Percentiles rank a stretch among this genome's conserved stretches.
Evolutionary conservation across 495 filamentous ascomycete genomes (phyloP).

Genomic region (Tuber umbilicatum): DNA sequence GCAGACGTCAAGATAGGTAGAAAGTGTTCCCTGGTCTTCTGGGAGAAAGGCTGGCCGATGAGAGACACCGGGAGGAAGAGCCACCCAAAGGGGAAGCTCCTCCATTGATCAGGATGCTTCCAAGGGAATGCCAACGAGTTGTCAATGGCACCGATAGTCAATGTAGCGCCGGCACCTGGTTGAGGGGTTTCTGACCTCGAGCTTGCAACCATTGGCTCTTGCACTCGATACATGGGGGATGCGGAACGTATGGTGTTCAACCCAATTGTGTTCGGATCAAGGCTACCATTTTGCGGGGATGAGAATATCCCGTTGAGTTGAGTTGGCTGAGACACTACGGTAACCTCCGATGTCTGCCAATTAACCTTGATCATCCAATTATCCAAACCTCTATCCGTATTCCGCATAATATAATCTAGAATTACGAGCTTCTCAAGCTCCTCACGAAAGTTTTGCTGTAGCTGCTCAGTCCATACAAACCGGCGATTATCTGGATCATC

Average conservation of each 20-base stretch:
- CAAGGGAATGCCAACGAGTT: conserved; percentile 98
- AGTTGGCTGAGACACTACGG: conserved; percentile 75
- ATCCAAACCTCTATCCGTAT: conserved; percentile 92
- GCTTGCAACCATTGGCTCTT: conserved; percentile 73
- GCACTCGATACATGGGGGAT: conserved; percentile 64
- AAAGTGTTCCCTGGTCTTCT: conserved; percentile 87
- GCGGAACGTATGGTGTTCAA: conserved; percentile 44
- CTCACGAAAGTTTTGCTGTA: conserved; percentile 90
- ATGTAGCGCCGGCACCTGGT: conserved; percentile 51
- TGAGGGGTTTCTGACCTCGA: conserved; percentile 55
- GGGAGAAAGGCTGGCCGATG: conserved; percentile 91
- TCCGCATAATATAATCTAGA: conserved; percentile 98
- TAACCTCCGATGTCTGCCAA: conserved; percentile 70
- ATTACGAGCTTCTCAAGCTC: conserved; percentile 97
- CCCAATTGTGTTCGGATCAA: conserved; percentile 42
- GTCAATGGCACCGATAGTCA: conserved; percentile 87
- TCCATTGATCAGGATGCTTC: conserved; percentile 94
- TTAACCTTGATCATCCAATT: conserved; percentile 99
- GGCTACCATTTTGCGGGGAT: conserved; percentile 50
- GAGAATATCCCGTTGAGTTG: conserved; percentile 56
- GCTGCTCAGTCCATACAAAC: conserved; percentile 79
- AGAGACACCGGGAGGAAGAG: conserved; percentile 93
- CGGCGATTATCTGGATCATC: conserved; percentile 49
- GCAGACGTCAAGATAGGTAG: conserved; percentile 87
- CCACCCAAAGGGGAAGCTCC: conserved; percentile 96